Conservation (phyloP, 306 rosid genomes). For the Prunus dulcis region DNA sequence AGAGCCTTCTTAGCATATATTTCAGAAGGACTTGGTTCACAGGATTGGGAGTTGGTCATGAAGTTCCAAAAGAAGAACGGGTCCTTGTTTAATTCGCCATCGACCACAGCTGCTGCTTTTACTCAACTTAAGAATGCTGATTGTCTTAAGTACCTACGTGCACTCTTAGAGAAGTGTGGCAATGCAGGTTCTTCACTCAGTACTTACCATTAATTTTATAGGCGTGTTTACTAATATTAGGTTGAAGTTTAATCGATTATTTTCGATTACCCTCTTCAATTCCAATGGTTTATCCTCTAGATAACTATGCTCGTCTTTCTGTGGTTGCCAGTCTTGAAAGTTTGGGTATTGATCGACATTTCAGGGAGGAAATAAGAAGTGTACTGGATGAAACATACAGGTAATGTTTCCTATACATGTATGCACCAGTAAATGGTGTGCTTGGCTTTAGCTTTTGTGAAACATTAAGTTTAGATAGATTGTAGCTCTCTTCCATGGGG, state of each 20-base stretch:
- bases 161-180: conserved; percentile 55
- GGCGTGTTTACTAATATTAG: conserved; percentile 2
- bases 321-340: conserved; percentile 73
- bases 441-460: neutral
- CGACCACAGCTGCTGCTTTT: conserved; percentile 76
- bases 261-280: conserved; percentile 32
- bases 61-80: conserved; percentile 82
- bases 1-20: conserved; percentile 68
- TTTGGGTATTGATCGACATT: conserved; percentile 67
- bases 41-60: conserved; percentile 57
- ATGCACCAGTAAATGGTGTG: conserved; percentile 13
- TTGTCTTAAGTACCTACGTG: conserved; percentile 58
- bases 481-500: conserved; percentile 1
- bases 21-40: conserved; percentile 63
- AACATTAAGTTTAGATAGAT: neutral
- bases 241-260: conserved; percentile 10
- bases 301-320: conserved; percentile 56
- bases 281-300: conserved; percentile 72
- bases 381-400: conserved; percentile 77
- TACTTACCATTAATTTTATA: neutral
- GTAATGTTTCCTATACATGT: conserved; percentile 31
- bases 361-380: conserved; percentile 56
- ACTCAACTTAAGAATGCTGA: conserved; percentile 47
- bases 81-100: conserved; percentile 72
- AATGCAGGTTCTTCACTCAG: conserved; percentile 51